Evolutionary conservation across 2,329 filamentous ascomycete species (phyloP).

Genomic region (Parastagonospora avenae): DNA sequence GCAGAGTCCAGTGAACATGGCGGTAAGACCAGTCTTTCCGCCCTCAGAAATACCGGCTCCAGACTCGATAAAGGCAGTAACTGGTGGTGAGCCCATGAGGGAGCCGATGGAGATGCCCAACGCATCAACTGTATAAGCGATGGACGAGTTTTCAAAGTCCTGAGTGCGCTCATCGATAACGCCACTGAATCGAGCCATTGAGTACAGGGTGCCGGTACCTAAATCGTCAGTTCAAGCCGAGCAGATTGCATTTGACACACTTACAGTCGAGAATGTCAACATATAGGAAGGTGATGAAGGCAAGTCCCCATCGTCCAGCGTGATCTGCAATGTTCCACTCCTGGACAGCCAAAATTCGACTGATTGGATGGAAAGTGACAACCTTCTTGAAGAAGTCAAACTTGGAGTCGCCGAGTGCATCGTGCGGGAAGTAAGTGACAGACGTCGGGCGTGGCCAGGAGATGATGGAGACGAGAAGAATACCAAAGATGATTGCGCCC

Average conservation of each 20-base stretch:
- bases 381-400: constrained; percentile 92
- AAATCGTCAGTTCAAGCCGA: constrained; percentile 2
- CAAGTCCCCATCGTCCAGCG: constrained; percentile 78
- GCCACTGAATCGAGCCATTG: constrained; percentile 84
- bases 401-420: constrained; percentile 66
- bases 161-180: constrained; percentile 81
- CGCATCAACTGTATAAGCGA: constrained; percentile 85
- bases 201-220: constrained; percentile 80
- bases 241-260: not conserved
- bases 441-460: constrained; percentile 80
- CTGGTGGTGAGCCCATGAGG: constrained; percentile 76
- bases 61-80: constrained; percentile 88
- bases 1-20: constrained; percentile 76
- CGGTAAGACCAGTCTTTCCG: constrained; percentile 82
- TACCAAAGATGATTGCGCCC: constrained; percentile 83
- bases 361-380: constrained; percentile 80
- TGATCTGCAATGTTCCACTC: constrained; percentile 73
- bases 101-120: constrained; percentile 80
- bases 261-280: constrained; percentile 82
- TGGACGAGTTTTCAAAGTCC: constrained; percentile 83
- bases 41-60: constrained; percentile 89
- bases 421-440: constrained; percentile 83
- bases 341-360: constrained; percentile 70
- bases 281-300: constrained; percentile 87
- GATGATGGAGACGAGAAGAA: constrained; percentile 82